Percentiles rank a stretch among this genome's conserved stretches.
Evolutionary conservation across 768 basidiomycete species (phyloP).

Genomic region (Hericium erinaceus): DNA sequence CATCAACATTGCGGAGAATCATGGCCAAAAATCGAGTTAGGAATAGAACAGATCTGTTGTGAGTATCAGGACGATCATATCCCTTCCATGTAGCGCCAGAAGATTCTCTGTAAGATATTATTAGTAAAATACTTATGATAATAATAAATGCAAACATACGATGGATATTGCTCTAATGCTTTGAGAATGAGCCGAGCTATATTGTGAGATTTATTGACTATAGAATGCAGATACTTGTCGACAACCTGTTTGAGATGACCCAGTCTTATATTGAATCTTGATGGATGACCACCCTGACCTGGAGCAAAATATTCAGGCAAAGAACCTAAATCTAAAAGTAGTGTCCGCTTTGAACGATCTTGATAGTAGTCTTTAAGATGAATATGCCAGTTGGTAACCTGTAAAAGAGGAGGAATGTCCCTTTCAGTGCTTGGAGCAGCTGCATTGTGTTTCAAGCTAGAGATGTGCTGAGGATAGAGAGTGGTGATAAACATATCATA

Average conservation of each 20-base stretch:
- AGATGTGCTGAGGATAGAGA: not conserved
- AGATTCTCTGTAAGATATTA: not conserved
- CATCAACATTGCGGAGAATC: no score
- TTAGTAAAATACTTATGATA: not conserved
- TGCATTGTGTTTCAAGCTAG: not conserved
- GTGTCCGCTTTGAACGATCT: not conserved
- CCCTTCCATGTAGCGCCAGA: no score
- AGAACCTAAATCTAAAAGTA: no score
- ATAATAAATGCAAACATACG: no score
- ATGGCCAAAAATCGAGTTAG: no score
- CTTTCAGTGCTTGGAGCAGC: not conserved
- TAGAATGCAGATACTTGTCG: not conserved
- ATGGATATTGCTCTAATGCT: no score
- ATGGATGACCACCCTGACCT: not conserved
- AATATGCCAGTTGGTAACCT: not conserved
- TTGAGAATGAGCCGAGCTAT: no score
- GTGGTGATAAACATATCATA: not conserved
- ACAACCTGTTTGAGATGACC: not conserved
- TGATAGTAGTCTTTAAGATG: not conserved
- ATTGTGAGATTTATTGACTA: no score
- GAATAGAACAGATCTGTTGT: no score
- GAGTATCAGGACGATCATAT: no score
- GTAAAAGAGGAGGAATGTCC: not conserved
- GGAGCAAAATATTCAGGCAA: not conserved
- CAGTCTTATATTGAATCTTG: not conserved